These are phyloP conservation scores for Ormosia semicastrata DNA, from an alignment of 306 rosid genomes.

Conservation along the genomic window DNA sequence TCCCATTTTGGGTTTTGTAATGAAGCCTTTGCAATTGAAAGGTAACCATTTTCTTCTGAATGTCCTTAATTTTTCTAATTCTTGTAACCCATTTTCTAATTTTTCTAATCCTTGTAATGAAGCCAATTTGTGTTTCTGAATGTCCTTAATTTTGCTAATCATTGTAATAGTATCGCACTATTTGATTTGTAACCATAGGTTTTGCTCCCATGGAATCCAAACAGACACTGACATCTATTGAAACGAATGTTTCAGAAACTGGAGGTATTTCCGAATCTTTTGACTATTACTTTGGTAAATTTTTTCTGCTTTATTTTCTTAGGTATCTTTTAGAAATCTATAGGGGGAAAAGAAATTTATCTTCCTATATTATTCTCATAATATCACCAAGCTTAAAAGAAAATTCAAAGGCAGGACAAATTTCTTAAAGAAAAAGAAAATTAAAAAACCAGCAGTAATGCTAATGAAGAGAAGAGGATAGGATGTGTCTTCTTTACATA, in stretches of 20 bases:
- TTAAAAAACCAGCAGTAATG: background rate
- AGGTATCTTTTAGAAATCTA: slow-evolving; percentile 11
- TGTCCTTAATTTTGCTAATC: slow-evolving; percentile 12
- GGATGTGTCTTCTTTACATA: background rate
- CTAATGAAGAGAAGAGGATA: background rate
- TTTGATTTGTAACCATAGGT: slow-evolving; percentile 50
- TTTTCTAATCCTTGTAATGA: background rate
- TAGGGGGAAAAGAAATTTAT: background rate
- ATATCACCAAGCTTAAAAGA: background rate
- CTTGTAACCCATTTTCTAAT: background rate
- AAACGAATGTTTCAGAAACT: slow-evolving; percentile 45
- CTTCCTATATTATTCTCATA: slow-evolving; percentile 7
- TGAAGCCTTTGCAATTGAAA: slow-evolving; percentile 78
- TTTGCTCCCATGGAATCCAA: slow-evolving; percentile 52
- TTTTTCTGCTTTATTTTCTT: slow-evolving; percentile 12
- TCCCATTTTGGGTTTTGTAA: slow-evolving; percentile 70
- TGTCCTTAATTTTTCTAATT: slow-evolving; percentile 13
- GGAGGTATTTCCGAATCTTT: slow-evolving; percentile 54
- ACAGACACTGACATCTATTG: slow-evolving; percentile 36
- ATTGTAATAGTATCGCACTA: background rate
- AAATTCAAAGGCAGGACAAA: background rate
- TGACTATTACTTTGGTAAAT: slow-evolving; percentile 4
- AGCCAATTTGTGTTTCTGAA: background rate
- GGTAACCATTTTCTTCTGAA: slow-evolving; percentile 46
- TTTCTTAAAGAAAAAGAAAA: background rate